Evolutionary conservation across 768 basidiomycete genomes (phyloP), one percentile per base, ranked within the genome.

Genomic region (Leucocoprinus birnbaumii): DNA sequence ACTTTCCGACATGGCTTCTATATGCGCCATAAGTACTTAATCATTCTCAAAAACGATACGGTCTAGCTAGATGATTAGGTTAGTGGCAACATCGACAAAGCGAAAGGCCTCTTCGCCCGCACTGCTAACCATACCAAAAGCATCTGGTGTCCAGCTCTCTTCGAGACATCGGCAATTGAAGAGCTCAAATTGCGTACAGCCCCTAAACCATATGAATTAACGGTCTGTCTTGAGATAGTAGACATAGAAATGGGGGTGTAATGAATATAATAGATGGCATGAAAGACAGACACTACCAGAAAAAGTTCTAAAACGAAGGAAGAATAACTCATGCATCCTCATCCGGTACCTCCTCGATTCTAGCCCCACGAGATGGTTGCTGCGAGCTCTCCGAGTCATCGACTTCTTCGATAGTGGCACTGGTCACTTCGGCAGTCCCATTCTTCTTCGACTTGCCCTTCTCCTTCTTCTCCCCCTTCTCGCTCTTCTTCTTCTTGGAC

Each of bases 401-500:
- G 0, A 78, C 71, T 52, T 80, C 79, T 48, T 79, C 80, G 48
- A 76, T 73, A 3, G 78, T 75, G 14, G 73, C 72, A 21, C 65
- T 72, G 18, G 66, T 72, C n/a, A n/a, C n/a, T n/a, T n/a, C n/a
- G 19, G 31, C 31, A 31, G 11, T 11, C 31, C 71, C 73, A 24
- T 73, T 73, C 66, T 68, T 74, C 26, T 72, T 75, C 22, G 65
- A 74, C 64, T 67, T 78, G 61, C 69, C 69, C 54, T 73, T 71
- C 59, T 78, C 77, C 57, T 71, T 74, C 64, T 84, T 83, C 55
- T 84, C 81, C 14, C 69, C 71, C 58, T 82, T 84, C 47, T 55
- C 52, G 22, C 14, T 38, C 72, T 76, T 83, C 74, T 85, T 88
- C 73, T 86, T 88, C 73, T 85, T 88, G 27, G 74, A 70, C 65